phyloP scores from a whole-genome alignment of 2,329 filamentous ascomycete genomes.

The Ceratocystis destructans region DNA sequence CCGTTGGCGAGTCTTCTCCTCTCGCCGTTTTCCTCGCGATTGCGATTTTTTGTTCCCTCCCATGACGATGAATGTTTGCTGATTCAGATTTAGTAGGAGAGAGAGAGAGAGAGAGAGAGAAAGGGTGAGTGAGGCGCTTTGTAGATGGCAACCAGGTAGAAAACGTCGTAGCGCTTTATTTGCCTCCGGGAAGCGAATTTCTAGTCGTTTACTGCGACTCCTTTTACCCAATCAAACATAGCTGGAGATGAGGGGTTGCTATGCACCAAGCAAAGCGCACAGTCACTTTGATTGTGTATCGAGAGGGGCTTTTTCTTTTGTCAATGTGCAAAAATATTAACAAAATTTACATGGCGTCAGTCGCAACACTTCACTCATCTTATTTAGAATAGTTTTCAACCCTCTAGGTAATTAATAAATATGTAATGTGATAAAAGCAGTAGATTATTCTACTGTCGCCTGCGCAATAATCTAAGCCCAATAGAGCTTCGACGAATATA shows the following conservation, averaged over 20 bases:
- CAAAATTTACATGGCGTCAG: too few species aligned
- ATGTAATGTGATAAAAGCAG: conserved; percentile 7
- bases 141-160: too few species aligned
- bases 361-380: too few species aligned
- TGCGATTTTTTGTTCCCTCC: background rate
- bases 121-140: too few species aligned
- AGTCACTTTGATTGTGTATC: background rate
- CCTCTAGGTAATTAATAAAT: background rate
- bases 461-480: conserved; percentile 1
- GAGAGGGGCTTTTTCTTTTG: background rate
- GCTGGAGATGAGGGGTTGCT: background rate
- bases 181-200: background rate
- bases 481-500: background rate
- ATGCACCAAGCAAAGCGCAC: background rate
- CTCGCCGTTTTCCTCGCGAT: background rate
- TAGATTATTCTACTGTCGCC: conserved; percentile 8
- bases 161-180: too few species aligned
- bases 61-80: background rate
- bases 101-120: too few species aligned
- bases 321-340: too few species aligned
- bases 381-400: too few species aligned
- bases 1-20: background rate
- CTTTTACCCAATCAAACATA: background rate
- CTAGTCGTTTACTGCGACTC: background rate
- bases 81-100: background rate